Evolutionary conservation across 805 yeast genomes (phyloP).

Genomic region (Saccharomycopsis synnaedendra): DNA sequence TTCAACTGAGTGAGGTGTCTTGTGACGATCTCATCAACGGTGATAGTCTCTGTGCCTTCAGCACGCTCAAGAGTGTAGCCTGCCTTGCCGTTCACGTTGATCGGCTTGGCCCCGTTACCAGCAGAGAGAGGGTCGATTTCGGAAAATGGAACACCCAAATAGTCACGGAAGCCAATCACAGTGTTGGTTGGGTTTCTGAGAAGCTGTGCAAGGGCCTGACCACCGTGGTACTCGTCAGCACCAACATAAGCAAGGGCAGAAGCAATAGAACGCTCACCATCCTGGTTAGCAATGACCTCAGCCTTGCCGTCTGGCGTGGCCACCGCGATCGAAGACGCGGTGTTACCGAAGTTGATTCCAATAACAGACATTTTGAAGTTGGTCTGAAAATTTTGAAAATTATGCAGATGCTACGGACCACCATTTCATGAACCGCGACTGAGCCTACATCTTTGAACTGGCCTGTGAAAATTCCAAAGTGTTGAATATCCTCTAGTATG

Average conservation of each 20-base stretch:
- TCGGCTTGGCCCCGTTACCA: constrained; percentile 55
- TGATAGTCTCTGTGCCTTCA: constrained; percentile 38
- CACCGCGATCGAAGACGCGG: constrained; percentile 88
- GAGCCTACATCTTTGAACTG: no score
- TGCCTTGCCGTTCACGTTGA: constrained; percentile 52
- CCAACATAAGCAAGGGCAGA: constrained; percentile 88
- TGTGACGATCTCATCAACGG: constrained; percentile 67
- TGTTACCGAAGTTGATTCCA: constrained; percentile 95
- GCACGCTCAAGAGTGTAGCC: constrained; percentile 46
- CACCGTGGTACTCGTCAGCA: constrained; percentile 93
- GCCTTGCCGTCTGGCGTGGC: constrained; percentile 79
- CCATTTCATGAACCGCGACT: no score
- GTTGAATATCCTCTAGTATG: no score
- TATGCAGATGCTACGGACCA: no score
- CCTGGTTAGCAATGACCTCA: constrained; percentile 97
- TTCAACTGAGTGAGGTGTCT: constrained; percentile 79
- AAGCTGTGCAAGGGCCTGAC: constrained; percentile 88
- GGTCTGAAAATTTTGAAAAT: background rate
- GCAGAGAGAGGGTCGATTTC: constrained; percentile 59
- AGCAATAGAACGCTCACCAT: constrained; percentile 96
- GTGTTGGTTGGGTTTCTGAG: constrained; percentile 85
- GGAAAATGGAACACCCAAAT: constrained; percentile 63
- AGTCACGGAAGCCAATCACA: constrained; percentile 86
- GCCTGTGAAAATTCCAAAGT: no score
- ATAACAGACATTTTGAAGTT: constrained; percentile 37